Evolutionary conservation across 257 asterid species (phyloP).

Genomic region (Anisodus tanguticus): DNA sequence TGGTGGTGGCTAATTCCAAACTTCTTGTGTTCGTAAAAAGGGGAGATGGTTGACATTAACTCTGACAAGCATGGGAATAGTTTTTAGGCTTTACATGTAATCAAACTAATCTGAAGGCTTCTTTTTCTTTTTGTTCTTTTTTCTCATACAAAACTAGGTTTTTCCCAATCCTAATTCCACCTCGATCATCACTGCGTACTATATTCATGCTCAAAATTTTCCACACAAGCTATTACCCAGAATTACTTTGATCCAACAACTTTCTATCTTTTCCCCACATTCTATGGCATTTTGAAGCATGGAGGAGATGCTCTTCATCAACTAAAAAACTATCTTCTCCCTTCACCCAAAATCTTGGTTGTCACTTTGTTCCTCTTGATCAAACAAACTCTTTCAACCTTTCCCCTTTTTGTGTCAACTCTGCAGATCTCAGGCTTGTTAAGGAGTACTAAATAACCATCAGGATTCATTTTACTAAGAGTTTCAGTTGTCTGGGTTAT

Average conservation of each 20-base stretch:
- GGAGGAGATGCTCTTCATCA: neutral
- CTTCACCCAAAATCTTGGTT: constrained; percentile 10
- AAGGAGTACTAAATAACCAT: constrained; percentile 6
- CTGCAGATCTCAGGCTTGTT: constrained; percentile 2
- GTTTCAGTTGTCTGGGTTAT: neutral
- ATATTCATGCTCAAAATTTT: constrained; percentile 15
- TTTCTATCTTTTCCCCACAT: neutral
- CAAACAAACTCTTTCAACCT: neutral
- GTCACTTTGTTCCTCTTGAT: constrained; percentile 7
- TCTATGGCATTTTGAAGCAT: constrained; percentile 20
- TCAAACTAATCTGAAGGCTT: neutral
- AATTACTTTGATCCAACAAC: constrained; percentile 16
- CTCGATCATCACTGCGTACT: neutral
- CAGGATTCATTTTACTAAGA: neutral
- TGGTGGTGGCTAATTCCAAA: neutral
- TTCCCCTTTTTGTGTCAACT: constrained; percentile 15
- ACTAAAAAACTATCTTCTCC: constrained; percentile 6
- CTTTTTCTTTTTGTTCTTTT: constrained; percentile 5
- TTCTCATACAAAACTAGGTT: constrained; percentile 22
- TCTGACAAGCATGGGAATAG: neutral
- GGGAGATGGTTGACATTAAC: neutral
- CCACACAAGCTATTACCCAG: neutral
- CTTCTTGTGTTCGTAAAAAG: neutral
- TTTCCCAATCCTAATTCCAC: constrained; percentile 18
- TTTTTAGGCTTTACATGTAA: neutral